Evolutionary conservation across 1,284 basidiomycete genomes (phyloP), one percentile per base, ranked within the genome.

Genomic region (Dichomitus squalens): DNA sequence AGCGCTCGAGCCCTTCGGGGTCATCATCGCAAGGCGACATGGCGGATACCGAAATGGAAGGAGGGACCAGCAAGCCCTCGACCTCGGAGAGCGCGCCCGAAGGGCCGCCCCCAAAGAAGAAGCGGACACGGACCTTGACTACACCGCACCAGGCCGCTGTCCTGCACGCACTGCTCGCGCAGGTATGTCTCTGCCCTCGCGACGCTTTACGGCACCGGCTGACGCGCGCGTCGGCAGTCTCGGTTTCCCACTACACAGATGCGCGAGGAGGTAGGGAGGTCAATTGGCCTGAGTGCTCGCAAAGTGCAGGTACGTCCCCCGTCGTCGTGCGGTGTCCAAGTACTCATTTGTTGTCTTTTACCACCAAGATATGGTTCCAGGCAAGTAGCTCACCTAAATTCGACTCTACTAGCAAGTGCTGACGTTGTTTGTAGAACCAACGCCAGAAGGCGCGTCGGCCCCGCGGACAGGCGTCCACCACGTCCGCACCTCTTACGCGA

Each of bases 111-210:
- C 75, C 78, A 36, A 88, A 88, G 75, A 90, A 87, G 72, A 91
- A 91, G 73, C 82, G 88, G 64, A 93, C 91, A 64, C 76, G 83
- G 40, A 93, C 91, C 16, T 77, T 93, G 57, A 93, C 91, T 41
- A 93, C 91, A 12, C 90, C 91, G 7, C 88, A 92, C 66, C 91
- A 93, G 70, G 86, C 90, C 53, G 87, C 88, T 14, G 90, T 91
- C 20, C 77, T 93, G 16, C 90, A 92, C 66, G 86, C 87, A 7
- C 79, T 93, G 43, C 80, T 93, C 21, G 87, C 90, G 46, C 86
- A 92, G 83, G 90, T 92, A 73, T 40, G 57, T 47, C 49, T 47
- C 52, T 27, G 18, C 47, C 43, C 31, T n/a, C 18, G 27, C 29
- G 20, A 33, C 18, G 18, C 29, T 18, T 33, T 33, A 11, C 29